These are phyloP conservation scores for Pestalotiopsis sp. DNA, from an alignment of 2,329 filamentous ascomycete genomes.

Conservation along the genomic window DNA sequence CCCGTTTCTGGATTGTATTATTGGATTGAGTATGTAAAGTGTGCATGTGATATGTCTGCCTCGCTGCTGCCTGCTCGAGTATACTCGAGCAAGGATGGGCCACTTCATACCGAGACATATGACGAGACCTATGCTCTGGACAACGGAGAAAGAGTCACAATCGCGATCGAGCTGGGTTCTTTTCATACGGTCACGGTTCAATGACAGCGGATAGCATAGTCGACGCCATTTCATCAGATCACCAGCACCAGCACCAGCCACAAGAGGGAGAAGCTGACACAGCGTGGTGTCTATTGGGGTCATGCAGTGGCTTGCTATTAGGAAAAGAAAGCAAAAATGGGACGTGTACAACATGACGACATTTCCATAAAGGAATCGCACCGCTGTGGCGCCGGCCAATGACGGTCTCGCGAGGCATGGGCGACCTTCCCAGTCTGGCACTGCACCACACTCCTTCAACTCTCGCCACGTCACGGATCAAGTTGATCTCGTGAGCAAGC, in stretches of 20 bases:
- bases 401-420: neutral
- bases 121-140: too few relatives aligned
- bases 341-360: neutral
- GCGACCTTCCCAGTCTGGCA: constrained; percentile 1
- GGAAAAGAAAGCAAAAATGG: neutral
- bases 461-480: constrained; percentile 3
- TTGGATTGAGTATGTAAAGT: neutral
- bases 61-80: neutral
- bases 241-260: neutral
- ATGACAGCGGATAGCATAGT: too few relatives aligned
- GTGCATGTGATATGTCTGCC: neutral
- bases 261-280: neutral
- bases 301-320: neutral
- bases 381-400: constrained; percentile 5
- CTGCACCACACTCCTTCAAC: neutral
- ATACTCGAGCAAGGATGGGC: neutral
- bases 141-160: too few relatives aligned
- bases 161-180: too few relatives aligned
- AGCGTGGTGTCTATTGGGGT: neutral
- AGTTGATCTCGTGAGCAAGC: neutral
- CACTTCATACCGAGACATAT: too few relatives aligned
- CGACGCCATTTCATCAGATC: neutral
- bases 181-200: too few relatives aligned
- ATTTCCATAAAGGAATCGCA: neutral
- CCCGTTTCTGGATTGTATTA: neutral